These are phyloP conservation scores for Microcera coccophila DNA, from an alignment of 2,329 filamentous ascomycete species.

Conservation along the genomic window DNA sequence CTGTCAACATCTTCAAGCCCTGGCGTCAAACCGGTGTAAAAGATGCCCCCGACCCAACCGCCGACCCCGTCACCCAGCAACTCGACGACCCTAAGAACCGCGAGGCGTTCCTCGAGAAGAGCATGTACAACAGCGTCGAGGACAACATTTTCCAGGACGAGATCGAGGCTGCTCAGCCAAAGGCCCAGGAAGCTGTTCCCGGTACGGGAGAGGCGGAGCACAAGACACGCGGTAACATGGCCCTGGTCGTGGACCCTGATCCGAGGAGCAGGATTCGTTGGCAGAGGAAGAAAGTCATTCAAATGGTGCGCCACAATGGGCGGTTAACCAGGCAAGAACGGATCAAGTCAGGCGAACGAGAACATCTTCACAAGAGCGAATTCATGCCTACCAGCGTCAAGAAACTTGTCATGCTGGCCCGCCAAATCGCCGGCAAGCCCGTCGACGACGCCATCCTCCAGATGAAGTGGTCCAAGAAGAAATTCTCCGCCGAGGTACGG, in stretches of 20 bases:
- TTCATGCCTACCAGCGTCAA: conserved; percentile 82
- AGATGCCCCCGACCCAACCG: conserved; percentile 29
- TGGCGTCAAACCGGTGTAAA: conserved; percentile 31
- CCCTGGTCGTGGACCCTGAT: conserved; percentile 67
- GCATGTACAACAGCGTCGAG: conserved; percentile 41
- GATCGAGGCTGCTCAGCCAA: conserved; percentile 38
- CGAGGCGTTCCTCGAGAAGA: conserved; percentile 39
- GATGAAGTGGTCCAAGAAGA: conserved; percentile 95
- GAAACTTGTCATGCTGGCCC: conserved; percentile 81
- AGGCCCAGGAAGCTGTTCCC: conserved; percentile 12
- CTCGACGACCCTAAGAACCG: conserved; percentile 43
- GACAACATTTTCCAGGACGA: conserved; percentile 63
- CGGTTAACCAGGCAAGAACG: conserved; percentile 55
- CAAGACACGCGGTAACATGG: conserved; percentile 50
- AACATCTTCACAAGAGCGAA: conserved; percentile 58
- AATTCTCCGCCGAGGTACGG: conserved; percentile 74
- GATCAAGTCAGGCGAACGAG: conserved; percentile 61
- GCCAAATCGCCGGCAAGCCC: conserved; percentile 90
- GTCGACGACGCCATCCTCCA: conserved; percentile 89
- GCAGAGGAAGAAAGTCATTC: conserved; percentile 80
- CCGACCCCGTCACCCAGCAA: conserved; percentile 27
- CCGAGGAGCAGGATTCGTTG: conserved; percentile 68
- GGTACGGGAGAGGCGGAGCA: conserved; percentile 34
- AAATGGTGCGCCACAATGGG: conserved; percentile 62
- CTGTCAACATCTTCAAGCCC: conserved; percentile 38